Percentiles rank a stretch among this genome's conserved stretches.
These are phyloP conservation scores for Geotrichum ghanense DNA, from an alignment of 805 yeast genomes.

Conservation along the genomic window DNA sequence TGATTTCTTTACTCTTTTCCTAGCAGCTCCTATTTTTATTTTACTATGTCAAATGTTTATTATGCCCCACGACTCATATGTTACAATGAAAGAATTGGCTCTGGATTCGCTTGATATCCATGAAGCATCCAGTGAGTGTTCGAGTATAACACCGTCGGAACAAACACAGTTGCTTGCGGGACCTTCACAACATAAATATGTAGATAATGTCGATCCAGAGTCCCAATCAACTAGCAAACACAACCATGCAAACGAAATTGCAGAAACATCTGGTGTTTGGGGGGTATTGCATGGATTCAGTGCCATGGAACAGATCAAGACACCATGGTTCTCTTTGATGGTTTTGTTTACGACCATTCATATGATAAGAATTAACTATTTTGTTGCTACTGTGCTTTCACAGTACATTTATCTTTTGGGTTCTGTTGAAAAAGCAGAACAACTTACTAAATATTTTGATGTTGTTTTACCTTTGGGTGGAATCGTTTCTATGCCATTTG, in stretches of 20 bases:
- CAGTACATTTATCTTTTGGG: slow-evolving; percentile 69
- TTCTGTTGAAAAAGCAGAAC: slow-evolving; percentile 37
- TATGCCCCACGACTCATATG: slow-evolving; percentile 73
- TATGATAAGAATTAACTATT: slow-evolving; percentile 86
- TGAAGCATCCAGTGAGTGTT: slow-evolving; percentile 48
- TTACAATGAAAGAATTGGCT: slow-evolving; percentile 37
- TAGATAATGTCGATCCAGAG: slow-evolving; percentile 7
- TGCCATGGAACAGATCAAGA: slow-evolving; percentile 33
- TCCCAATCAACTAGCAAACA: slow-evolving; percentile 4
- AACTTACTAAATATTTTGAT: slow-evolving; percentile 68
- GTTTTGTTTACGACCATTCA: slow-evolving; percentile 71
- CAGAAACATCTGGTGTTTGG: slow-evolving; percentile 39
- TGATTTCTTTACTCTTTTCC: slow-evolving; percentile 53
- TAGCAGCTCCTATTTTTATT: slow-evolving; percentile 71
- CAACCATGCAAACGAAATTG: slow-evolving; percentile 6
- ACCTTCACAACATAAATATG: background rate
- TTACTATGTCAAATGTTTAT: slow-evolving; percentile 58
- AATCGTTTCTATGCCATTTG: slow-evolving; percentile 71
- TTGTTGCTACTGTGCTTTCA: slow-evolving; percentile 77
- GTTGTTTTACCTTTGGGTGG: slow-evolving; percentile 86
- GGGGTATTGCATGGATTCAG: slow-evolving; percentile 66
- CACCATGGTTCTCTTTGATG: slow-evolving; percentile 74
- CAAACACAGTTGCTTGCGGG: slow-evolving; percentile 21
- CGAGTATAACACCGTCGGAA: slow-evolving; percentile 23
- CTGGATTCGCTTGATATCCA: slow-evolving; percentile 60